Conservation (phyloP, 2,329 filamentous ascomycete species). For the Scedosporium minutisporum region DNA sequence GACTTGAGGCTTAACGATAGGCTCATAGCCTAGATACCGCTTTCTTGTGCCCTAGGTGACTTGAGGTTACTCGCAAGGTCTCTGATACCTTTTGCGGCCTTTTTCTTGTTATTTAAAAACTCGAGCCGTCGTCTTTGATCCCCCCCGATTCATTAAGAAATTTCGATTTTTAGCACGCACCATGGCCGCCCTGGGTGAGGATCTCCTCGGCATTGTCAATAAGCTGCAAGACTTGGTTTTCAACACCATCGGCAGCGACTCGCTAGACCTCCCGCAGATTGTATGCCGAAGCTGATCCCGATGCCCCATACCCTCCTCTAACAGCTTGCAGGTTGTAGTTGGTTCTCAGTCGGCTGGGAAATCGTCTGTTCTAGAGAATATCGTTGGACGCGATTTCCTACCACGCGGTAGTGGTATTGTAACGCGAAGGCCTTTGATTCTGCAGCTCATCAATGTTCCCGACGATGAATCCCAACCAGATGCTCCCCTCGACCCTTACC, state of each 20-base stretch:
- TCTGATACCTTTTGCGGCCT: background rate
- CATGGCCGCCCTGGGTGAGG: conserved; percentile 94
- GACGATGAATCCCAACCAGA: conserved; percentile 60
- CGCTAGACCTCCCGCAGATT: conserved; percentile 93
- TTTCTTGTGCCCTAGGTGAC: too few species aligned
- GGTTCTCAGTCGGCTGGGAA: conserved; percentile 98
- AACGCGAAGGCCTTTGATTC: conserved; percentile 83
- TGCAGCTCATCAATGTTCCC: conserved; percentile 96
- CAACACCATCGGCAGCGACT: conserved; percentile 99
- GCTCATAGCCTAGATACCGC: too few species aligned
- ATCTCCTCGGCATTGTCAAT: conserved; percentile 91
- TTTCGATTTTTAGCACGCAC: conserved; percentile 15
- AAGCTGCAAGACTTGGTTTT: conserved; percentile 98
- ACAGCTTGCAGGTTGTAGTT: conserved; percentile 69
- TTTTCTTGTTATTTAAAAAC: background rate
- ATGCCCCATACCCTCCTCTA: background rate
- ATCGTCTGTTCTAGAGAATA: conserved; percentile 97
- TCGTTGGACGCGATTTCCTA: conserved; percentile 93
- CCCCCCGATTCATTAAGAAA: background rate
- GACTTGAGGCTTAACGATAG: too few species aligned
- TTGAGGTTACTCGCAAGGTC: too few species aligned
- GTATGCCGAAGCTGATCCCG: conserved; percentile 43
- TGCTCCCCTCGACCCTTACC: conserved; percentile 61
- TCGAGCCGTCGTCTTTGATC: background rate
- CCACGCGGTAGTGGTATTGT: conserved; percentile 95